Conservation (phyloP, 352 stramenopile species). For the Paralagenidium karlingii region DNA sequence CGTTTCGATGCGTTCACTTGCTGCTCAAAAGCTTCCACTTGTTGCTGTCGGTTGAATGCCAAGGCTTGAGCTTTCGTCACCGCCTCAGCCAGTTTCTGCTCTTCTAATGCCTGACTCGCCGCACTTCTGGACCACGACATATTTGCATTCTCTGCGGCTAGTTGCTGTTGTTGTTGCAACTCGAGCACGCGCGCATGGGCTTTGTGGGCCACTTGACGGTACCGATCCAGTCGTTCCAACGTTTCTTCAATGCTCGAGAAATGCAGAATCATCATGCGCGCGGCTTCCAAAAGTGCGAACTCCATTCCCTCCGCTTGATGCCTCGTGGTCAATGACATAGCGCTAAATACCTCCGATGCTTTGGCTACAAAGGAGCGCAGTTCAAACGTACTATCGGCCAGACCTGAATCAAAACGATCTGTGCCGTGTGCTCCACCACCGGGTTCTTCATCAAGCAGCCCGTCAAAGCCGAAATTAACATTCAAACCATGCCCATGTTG, state of each 20-base stretch:
- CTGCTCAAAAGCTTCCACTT: no score
- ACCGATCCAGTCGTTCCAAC: conserved; percentile 48
- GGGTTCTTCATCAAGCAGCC: conserved; percentile 9
- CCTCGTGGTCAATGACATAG: conserved; percentile 52
- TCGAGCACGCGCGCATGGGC: no score
- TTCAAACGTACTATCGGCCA: no score
- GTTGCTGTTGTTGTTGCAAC: no score
- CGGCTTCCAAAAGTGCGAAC: conserved; percentile 62
- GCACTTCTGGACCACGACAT: no score
- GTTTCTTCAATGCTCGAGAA: conserved; percentile 61
- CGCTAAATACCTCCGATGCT: conserved; percentile 56
- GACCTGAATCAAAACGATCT: no score
- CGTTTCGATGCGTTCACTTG: no score
- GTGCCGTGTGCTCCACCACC: no score
- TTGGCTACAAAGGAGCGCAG: conserved; percentile 50
- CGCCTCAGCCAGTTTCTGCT: conserved; percentile 29
- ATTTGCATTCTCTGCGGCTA: no score
- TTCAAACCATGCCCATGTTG: conserved; percentile 1
- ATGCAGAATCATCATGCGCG: conserved; percentile 71
- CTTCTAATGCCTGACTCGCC: no score
- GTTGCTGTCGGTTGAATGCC: no score
- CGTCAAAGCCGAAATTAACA: not conserved
- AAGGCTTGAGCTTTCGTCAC: conserved; percentile 15
- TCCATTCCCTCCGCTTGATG: conserved; percentile 73
- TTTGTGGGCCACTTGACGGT: no score